Evolutionary conservation across 441 rosid species (phyloP), one percentile per base, ranked within the genome.

Genomic region (Macaranga tanarius): DNA sequence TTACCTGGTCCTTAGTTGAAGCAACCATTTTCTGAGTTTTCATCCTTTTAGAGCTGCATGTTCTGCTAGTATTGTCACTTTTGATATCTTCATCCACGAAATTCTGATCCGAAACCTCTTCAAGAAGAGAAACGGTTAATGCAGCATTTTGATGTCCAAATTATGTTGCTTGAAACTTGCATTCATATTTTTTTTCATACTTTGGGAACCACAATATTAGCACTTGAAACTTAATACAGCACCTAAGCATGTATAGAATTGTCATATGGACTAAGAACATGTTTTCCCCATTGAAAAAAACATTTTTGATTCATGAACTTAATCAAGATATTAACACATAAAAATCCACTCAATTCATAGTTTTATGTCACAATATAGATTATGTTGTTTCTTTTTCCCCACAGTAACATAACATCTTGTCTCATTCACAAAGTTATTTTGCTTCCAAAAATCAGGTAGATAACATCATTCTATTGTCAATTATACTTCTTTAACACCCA

Each of bases 91-190:
- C 88, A 56, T 87, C 92, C 68, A 65, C 87, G 75, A 91, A 92
- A 77, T 92, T 92, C 86, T 92, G 98, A 82, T 86, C 93, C 6
- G 95, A 88, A 34, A 84, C 86, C 87, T 92, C 98, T 89, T 78
- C 54, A 68, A 57, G 59, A 71, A 67, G 8, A 26, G 44, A 28
- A 68, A 70, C 38, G 5, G 38, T 42, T 42, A 56, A 44, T 17
- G 16, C 10, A 54, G 8, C 48, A n/a, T 51, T 56, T 45, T 62
- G 5, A 70, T 13, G 12, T n/a, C 68, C 20, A 38, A 75, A 57
- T 2, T 19, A 58, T 13, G 54, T 42, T 26, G 28, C 26, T 57
- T 19, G 10, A 61, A 58, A 55, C 59, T 8, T 22, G 34, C 54
- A 52, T 63, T 19, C 31, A 70, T 22, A 47, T 0, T 20, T 12